These are phyloP conservation scores for Hemileia vastatrix DNA, from an alignment of 1,284 basidiomycete species.

Conservation along the genomic window DNA sequence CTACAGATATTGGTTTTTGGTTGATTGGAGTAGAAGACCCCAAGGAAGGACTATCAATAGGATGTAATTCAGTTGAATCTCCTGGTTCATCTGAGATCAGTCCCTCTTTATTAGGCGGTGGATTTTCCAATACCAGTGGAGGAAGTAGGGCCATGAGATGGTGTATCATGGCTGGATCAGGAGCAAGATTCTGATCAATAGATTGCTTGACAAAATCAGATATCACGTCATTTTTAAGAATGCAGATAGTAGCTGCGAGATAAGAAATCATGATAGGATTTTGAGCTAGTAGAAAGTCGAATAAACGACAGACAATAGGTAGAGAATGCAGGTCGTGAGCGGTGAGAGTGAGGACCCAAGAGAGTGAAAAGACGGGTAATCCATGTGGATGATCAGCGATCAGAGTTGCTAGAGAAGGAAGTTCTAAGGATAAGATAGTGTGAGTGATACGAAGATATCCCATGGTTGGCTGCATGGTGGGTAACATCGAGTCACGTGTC, in stretches of 20 bases:
- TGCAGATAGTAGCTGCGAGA: slow-evolving; percentile 33
- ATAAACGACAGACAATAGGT: slow-evolving; percentile 30
- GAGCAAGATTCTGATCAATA: neutral
- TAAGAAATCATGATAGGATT: slow-evolving; percentile 40
- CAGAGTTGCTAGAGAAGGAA: slow-evolving; percentile 1
- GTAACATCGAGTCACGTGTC: slow-evolving; percentile 36
- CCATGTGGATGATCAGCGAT: slow-evolving; percentile 18
- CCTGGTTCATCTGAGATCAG: neutral
- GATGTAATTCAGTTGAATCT: neutral
- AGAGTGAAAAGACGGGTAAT: slow-evolving; percentile 39
- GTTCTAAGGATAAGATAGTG: neutral
- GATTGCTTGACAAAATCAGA: neutral
- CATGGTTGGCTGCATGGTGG: slow-evolving; percentile 35
- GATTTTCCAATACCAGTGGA: neutral
- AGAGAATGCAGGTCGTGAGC: slow-evolving; percentile 32
- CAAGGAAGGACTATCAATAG: neutral
- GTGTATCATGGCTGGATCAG: slow-evolving; percentile 13
- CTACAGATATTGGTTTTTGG: slow-evolving; percentile 20
- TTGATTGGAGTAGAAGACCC: neutral
- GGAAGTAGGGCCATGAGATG: slow-evolving; percentile 13
- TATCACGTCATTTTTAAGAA: neutral
- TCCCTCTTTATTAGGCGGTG: neutral
- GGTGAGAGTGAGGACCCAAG: slow-evolving; percentile 40
- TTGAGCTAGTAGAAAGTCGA: slow-evolving; percentile 37
- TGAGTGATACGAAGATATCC: slow-evolving; percentile 32